A percentile compares a stretch with the other conserved stretches of the same genome.
Evolutionary conservation across 2,329 filamentous ascomycete species (phyloP).

Genomic region (Ophiostoma ulmi): DNA sequence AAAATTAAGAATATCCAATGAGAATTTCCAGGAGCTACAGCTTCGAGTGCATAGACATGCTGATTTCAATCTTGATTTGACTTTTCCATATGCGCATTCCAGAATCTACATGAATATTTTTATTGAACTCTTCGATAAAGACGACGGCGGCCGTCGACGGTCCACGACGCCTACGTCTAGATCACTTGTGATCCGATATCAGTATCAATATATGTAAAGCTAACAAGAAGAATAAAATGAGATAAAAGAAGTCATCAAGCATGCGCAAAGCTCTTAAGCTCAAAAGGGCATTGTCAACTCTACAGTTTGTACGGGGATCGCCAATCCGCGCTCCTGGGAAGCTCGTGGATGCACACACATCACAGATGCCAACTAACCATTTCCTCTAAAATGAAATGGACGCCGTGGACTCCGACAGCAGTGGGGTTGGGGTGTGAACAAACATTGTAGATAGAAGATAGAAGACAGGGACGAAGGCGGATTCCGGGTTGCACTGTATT

Average conservation of each 20-base stretch:
- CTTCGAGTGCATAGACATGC: neutral
- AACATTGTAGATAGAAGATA: neutral
- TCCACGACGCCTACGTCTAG: neutral
- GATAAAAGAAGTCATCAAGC: neutral
- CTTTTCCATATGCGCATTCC: too few species aligned
- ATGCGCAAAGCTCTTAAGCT: neutral
- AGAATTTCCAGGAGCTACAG: neutral
- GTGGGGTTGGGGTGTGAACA: neutral
- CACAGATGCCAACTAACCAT: neutral
- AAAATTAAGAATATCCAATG: neutral
- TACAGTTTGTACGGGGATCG: neutral
- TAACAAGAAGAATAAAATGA: neutral
- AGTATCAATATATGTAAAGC: neutral
- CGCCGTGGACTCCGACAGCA: neutral
- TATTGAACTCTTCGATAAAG: neutral
- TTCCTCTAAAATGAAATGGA: neutral
- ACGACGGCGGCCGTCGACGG: neutral
- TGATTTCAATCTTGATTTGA: too few species aligned
- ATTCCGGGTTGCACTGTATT: neutral
- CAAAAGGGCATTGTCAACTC: neutral
- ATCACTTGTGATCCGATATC: neutral
- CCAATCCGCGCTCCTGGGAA: conserved; percentile 8
- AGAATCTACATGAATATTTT: too few species aligned
- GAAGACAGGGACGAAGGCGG: neutral
- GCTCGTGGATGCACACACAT: neutral